Percentiles rank a stretch among this genome's conserved stretches.
Evolutionary conservation across 108 stramenopile species (phyloP).

Genomic region (Skeletonema costatum): DNA sequence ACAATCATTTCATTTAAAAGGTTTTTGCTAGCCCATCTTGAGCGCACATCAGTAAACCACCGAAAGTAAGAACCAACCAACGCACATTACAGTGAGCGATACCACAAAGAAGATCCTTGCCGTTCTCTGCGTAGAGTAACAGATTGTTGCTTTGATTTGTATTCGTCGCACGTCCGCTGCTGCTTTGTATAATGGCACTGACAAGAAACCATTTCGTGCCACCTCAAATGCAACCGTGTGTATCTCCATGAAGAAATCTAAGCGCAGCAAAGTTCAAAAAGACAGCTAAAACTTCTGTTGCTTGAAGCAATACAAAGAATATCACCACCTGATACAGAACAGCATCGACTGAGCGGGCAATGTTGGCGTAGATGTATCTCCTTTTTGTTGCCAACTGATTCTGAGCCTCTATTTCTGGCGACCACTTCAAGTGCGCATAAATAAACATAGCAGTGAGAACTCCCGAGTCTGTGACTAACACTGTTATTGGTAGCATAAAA

Average conservation of each 20-base stretch:
- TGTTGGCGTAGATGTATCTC: neutral
- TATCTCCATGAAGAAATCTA: neutral
- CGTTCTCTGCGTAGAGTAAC: neutral
- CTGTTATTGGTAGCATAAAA: neutral
- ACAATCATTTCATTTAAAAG: neutral
- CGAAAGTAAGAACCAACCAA: neutral
- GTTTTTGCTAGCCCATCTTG: neutral
- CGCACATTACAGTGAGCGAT: neutral
- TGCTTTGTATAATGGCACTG: neutral
- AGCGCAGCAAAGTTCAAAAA: slow-evolving; percentile 1
- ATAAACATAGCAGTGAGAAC: neutral
- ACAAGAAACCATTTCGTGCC: neutral
- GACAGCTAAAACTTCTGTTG: neutral
- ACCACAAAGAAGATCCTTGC: neutral
- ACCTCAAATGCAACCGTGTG: neutral
- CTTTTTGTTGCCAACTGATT: neutral
- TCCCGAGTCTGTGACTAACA: neutral
- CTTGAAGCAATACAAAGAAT: neutral
- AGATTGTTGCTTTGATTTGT: neutral
- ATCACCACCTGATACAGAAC: neutral
- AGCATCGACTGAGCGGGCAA: neutral
- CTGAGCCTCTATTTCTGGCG: neutral
- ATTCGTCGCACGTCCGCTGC: neutral
- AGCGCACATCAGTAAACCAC: neutral
- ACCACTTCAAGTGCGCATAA: neutral